Conservation (phyloP, 495 filamentous ascomycete genomes). For the Bryoglossum gracile region DNA sequence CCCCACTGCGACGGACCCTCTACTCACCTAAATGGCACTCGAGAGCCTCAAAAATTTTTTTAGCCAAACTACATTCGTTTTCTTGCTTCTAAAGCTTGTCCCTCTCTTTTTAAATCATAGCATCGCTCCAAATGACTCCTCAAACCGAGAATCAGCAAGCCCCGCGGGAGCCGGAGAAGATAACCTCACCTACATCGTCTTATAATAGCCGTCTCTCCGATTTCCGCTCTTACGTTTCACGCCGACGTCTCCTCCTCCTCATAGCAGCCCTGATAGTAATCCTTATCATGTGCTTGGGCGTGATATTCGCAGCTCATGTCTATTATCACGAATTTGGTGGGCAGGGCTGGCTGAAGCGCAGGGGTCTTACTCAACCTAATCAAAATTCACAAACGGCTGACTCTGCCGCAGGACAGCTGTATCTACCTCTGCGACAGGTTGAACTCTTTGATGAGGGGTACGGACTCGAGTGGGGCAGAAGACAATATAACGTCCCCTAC, state of each 20-base stretch:
- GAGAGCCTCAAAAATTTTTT: constrained; percentile 3
- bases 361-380: no score
- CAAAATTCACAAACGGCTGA: no score
- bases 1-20: no score
- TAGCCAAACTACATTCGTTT: constrained; percentile 4
- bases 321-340: constrained; percentile 15
- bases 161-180: neutral
- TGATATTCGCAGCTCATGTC: constrained; percentile 15
- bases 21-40: constrained; percentile 13
- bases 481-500: constrained; percentile 13
- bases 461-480: neutral
- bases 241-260: constrained; percentile 1
- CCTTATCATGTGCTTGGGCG: constrained; percentile 5
- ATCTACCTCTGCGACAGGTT: constrained; percentile 15
- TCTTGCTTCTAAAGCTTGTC: neutral
- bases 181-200: neutral
- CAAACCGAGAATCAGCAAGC: constrained; percentile 1
- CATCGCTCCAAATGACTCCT: constrained; percentile 10
- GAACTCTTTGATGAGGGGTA: neutral
- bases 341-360: constrained; percentile 12
- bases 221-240: constrained; percentile 6
- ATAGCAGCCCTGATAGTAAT: neutral
- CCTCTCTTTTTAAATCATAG: neutral
- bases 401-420: neutral
- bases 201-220: constrained; percentile 2